These are phyloP conservation scores for Lithocarpus polystachyus DNA, from an alignment of 306 rosid genomes.

Conservation along the genomic window DNA sequence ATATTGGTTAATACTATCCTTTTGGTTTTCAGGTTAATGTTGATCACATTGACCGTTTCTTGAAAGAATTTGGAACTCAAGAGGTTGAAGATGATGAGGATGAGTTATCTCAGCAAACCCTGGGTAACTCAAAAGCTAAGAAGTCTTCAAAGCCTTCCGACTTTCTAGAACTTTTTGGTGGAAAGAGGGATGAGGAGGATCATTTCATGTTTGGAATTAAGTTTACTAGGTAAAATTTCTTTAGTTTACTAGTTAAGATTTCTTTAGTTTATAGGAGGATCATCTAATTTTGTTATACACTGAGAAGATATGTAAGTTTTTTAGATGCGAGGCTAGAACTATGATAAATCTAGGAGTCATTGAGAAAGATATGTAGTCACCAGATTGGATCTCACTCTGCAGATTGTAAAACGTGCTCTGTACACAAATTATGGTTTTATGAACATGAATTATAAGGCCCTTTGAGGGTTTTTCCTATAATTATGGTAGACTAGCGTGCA, in stretches of 20 bases:
- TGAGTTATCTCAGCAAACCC: conserved; percentile 29
- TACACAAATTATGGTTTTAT: background rate
- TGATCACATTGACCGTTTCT: conserved; percentile 77
- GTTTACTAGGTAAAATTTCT: conserved; percentile 62
- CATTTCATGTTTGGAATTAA: conserved; percentile 92
- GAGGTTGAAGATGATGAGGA: conserved; percentile 34
- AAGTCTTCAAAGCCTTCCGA: conserved; percentile 70
- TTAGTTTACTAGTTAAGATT: conserved; percentile 48
- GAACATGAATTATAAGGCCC: background rate
- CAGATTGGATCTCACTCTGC: background rate
- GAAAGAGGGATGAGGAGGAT: conserved; percentile 57
- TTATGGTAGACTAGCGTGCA: background rate
- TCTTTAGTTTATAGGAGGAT: background rate
- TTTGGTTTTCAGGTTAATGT: conserved; percentile 54
- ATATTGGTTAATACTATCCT: conserved; percentile 13
- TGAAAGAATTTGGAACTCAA: conserved; percentile 66
- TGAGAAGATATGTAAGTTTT: background rate
- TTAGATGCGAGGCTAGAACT: background rate
- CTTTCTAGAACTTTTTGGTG: conserved; percentile 75
- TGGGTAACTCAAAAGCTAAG: conserved; percentile 30
- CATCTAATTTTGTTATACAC: background rate
- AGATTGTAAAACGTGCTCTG: no score
- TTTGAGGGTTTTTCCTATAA: background rate
- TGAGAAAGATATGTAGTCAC: background rate
- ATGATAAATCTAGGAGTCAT: background rate